Conservation (phyloP, 202 grass and related monocot genomes). For the Setaria italica region DNA sequence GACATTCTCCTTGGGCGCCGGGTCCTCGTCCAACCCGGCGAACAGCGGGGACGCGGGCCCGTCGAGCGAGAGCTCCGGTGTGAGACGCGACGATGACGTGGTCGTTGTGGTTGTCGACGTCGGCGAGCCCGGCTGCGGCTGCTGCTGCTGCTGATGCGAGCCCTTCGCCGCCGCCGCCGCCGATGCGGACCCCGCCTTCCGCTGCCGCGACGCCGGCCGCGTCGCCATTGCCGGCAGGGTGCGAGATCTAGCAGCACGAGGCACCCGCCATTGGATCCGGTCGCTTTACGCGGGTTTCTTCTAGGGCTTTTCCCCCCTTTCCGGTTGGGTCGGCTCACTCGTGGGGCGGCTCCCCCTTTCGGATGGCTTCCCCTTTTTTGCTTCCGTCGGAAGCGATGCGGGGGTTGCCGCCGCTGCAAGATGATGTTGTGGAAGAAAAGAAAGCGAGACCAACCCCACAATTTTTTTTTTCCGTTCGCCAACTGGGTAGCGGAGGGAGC, state of each 20-base stretch:
- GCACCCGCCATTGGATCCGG: slow-evolving; percentile 57
- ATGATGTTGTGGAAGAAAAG: slow-evolving; percentile 55
- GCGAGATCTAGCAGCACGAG: slow-evolving; percentile 60
- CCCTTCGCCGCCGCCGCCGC: slow-evolving; percentile 39
- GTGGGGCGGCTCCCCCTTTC: slow-evolving; percentile 32
- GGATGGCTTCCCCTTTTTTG: slow-evolving; percentile 59
- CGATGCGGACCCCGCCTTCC: slow-evolving; percentile 48
- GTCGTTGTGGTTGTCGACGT: slow-evolving; percentile 74
- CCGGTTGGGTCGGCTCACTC: slow-evolving; percentile 47
- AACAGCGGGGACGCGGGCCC: slow-evolving; percentile 64
- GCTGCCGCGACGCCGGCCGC: slow-evolving; percentile 59
- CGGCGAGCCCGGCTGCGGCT: slow-evolving; percentile 64
- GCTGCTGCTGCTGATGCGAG: slow-evolving; percentile 38
- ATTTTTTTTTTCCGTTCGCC: not conserved
- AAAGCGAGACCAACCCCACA: slow-evolving; percentile 8
- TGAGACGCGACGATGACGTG: slow-evolving; percentile 74
- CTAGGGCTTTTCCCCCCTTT: slow-evolving; percentile 67
- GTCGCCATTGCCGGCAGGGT: slow-evolving; percentile 71
- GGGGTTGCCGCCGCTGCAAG: slow-evolving; percentile 42
- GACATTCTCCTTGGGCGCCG: slow-evolving; percentile 87
- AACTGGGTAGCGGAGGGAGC: slow-evolving; percentile 25
- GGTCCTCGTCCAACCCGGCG: slow-evolving; percentile 52
- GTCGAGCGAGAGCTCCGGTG: slow-evolving; percentile 75
- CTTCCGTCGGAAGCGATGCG: slow-evolving; percentile 87
- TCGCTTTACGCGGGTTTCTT: slow-evolving; percentile 56